Conservation (phyloP, 2,329 filamentous ascomycete genomes). For the Lachnellula hyalina region DNA sequence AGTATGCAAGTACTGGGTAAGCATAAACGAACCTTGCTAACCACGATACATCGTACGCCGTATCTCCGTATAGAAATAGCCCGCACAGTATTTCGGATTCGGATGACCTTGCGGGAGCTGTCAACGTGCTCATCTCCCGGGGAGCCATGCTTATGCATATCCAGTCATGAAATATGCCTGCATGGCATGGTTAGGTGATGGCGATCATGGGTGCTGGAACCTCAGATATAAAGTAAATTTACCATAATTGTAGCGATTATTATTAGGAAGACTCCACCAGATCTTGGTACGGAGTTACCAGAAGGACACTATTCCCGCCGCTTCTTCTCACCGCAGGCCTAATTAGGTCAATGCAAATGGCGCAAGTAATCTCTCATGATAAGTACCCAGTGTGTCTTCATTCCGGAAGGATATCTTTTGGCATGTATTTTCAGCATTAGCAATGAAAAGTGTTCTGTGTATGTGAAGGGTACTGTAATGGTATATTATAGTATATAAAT, state of each 20-base stretch:
- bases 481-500: no score
- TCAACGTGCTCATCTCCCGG: slow-evolving; percentile 1
- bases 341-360: background rate
- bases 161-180: background rate
- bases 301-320: background rate
- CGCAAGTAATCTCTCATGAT: background rate
- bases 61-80: no score
- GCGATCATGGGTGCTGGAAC: no score
- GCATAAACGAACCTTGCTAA: background rate
- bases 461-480: no score
- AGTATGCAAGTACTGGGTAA: no score
- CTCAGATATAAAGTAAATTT: background rate
- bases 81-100: background rate
- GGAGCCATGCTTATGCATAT: background rate
- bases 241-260: no score
- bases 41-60: no score
- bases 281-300: background rate
- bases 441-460: no score
- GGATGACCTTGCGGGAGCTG: background rate
- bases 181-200: no score
- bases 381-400: background rate
- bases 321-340: background rate
- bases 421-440: no score
- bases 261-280: no score
- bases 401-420: no score